phyloP scores from a whole-genome alignment of 73 alveolate genomes.

The Diophrys appendiculata region DNA sequence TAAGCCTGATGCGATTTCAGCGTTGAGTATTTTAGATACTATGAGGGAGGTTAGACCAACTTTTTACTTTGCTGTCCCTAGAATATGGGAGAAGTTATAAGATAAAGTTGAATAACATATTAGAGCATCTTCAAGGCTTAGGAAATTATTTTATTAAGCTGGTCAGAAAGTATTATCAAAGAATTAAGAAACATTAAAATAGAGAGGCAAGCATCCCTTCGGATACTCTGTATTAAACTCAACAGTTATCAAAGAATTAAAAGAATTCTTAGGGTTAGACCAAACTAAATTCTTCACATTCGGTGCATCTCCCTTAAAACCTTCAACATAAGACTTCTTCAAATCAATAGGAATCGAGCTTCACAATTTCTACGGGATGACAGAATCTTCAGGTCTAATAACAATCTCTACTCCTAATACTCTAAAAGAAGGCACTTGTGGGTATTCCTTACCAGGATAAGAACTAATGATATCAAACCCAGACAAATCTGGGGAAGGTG shows the following conservation, averaged over 20 bases:
- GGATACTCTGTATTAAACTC: slow-evolving; percentile 54
- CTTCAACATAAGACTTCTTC: slow-evolving; percentile 58
- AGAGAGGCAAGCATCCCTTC: slow-evolving; percentile 42
- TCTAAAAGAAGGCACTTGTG: slow-evolving; percentile 53
- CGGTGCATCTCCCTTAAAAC: slow-evolving; percentile 75
- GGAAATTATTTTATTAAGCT: slow-evolving; percentile 32
- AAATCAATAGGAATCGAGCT: slow-evolving; percentile 56
- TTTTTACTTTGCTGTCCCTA: slow-evolving; percentile 67
- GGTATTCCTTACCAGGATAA: slow-evolving; percentile 59
- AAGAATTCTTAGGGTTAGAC: slow-evolving; percentile 72
- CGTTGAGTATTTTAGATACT: slow-evolving; percentile 69
- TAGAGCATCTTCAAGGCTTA: slow-evolving; percentile 10
- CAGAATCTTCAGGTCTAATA: slow-evolving; percentile 71
- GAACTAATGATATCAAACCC: slow-evolving; percentile 54
- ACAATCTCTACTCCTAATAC: slow-evolving; percentile 40
- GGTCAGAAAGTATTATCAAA: slow-evolving; percentile 42
- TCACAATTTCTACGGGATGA: slow-evolving; percentile 48
- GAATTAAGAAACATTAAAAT: slow-evolving; percentile 21
- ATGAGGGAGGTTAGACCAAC: slow-evolving; percentile 71
- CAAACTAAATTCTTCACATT: slow-evolving; percentile 42
- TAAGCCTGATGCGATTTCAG: slow-evolving; percentile 43
- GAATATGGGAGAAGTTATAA: slow-evolving; percentile 81
- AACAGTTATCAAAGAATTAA: slow-evolving; percentile 48
- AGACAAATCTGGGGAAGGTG: slow-evolving; percentile 88
- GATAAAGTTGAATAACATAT: slow-evolving; percentile 64